phyloP scores from a whole-genome alignment of 768 basidiomycete species.

The Macrocybe gigantea region DNA sequence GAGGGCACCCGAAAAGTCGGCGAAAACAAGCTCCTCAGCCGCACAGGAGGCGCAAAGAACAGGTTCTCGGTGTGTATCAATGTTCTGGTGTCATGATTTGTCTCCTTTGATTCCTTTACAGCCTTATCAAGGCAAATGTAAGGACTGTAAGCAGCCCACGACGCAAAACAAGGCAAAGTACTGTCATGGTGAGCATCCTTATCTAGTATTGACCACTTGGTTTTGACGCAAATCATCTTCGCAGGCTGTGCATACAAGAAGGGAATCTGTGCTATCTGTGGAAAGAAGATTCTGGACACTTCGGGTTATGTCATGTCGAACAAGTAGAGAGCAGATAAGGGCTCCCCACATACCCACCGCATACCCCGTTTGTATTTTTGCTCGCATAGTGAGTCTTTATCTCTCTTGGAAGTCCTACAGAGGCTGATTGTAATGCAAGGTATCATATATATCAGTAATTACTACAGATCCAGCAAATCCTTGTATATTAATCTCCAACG shows the following conservation, averaged over 20 bases:
- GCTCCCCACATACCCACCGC: no score
- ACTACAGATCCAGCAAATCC: no score
- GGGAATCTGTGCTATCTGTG: constrained; percentile 82
- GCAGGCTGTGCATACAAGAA: constrained; percentile 86
- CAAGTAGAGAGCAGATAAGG: constrained; percentile 40
- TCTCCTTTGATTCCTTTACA: constrained; percentile 18
- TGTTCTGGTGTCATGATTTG: constrained; percentile 4
- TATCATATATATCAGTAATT: no score
- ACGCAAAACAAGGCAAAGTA: constrained; percentile 88
- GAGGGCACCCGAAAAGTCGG: constrained; percentile 76
- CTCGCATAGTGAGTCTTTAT: no score
- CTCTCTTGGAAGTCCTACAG: no score
- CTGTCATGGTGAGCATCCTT: constrained; percentile 64
- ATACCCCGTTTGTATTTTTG: no score
- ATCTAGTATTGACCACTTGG: background rate
- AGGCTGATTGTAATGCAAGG: no score
- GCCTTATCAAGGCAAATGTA: constrained; percentile 86
- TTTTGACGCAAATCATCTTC: constrained; percentile 4
- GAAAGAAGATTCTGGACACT: constrained; percentile 81
- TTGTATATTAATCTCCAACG: background rate
- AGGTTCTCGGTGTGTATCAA: constrained; percentile 59
- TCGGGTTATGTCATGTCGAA: constrained; percentile 80
- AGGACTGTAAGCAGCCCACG: constrained; percentile 78
- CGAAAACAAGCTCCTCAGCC: constrained; percentile 76
- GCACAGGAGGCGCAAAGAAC: constrained; percentile 69